phyloP scores from a whole-genome alignment of 2,329 filamentous ascomycete species.

The Penicillium nordicum region DNA sequence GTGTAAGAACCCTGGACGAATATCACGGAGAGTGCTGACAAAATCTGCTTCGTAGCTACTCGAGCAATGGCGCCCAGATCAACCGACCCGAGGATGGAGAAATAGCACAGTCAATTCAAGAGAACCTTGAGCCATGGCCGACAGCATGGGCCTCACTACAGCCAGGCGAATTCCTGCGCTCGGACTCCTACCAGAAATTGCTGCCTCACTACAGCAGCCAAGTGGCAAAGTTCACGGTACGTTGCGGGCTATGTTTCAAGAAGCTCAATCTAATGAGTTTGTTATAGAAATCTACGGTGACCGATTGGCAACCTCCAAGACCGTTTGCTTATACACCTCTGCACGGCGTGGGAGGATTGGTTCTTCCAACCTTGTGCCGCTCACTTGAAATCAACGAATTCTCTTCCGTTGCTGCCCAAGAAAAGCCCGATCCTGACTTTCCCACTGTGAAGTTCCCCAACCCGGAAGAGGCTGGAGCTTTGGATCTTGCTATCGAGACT shows the following conservation, averaged over 20 bases:
- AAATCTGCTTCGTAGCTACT: slow-evolving; percentile 45
- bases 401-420: slow-evolving; percentile 44
- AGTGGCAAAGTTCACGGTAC: slow-evolving; percentile 34
- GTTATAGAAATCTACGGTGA: slow-evolving; percentile 33
- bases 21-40: slow-evolving; percentile 20
- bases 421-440: slow-evolving; percentile 60
- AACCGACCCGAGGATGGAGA: slow-evolving; percentile 59
- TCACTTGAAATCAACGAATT: slow-evolving; percentile 35
- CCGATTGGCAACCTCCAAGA: slow-evolving; percentile 25
- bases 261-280: slow-evolving; percentile 12
- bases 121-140: slow-evolving; percentile 52
- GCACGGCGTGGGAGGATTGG: slow-evolving; percentile 39
- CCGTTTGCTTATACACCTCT: slow-evolving; percentile 45
- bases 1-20: slow-evolving; percentile 40
- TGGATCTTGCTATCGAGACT: slow-evolving; percentile 57
- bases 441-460: slow-evolving; percentile 64
- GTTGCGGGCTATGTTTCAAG: slow-evolving; percentile 1
- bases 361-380: slow-evolving; percentile 34
- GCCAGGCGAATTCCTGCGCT: slow-evolving; percentile 34
- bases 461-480: slow-evolving; percentile 61
- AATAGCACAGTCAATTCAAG: slow-evolving; percentile 56
- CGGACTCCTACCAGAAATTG: slow-evolving; percentile 28
- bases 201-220: slow-evolving; percentile 29
- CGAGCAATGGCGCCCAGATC: slow-evolving; percentile 63
- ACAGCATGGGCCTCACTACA: slow-evolving; percentile 47